These are phyloP conservation scores for Tricholoma flavovirens DNA, from an alignment of 768 basidiomycete species.

Conservation along the genomic window DNA sequence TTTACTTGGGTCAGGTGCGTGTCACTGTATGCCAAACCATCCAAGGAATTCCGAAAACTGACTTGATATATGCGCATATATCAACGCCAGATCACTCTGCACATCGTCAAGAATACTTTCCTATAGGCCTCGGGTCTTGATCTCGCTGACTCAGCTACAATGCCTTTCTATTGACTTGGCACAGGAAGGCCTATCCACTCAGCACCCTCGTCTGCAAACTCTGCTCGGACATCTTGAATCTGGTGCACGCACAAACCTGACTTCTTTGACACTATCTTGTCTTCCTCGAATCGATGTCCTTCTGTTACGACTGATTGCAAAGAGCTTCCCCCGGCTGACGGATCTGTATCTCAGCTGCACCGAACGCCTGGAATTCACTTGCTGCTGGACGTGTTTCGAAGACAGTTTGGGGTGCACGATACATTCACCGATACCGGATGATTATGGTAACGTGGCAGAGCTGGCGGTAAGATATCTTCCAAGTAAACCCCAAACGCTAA, in stretches of 20 bases:
- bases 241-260: conserved; percentile 32
- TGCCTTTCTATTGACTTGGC: conserved; percentile 37
- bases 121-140: conserved; percentile 19
- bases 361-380: conserved; percentile 49
- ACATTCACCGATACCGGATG: conserved; percentile 61
- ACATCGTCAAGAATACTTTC: conserved; percentile 27
- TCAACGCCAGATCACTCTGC: conserved; percentile 24
- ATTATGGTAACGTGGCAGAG: conserved; percentile 33
- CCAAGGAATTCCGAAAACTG: background rate
- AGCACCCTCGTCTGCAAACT: conserved; percentile 29
- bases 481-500: background rate
- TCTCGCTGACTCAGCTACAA: conserved; percentile 29
- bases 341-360: conserved; percentile 54
- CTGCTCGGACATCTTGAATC: conserved; percentile 28
- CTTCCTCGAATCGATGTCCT: conserved; percentile 53
- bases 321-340: conserved; percentile 37
- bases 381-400: conserved; percentile 63
- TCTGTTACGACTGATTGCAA: conserved; percentile 43
- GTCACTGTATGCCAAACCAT: conserved; percentile 14
- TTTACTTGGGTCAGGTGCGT: conserved; percentile 46
- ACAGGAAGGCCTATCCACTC: conserved; percentile 39
- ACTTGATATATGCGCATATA: conserved; percentile 7
- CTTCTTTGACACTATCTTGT: conserved; percentile 42
- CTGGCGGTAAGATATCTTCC: conserved; percentile 43
- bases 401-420: conserved; percentile 47